Base-by-base conservation (phyloP, 371 early-diverging fungal species). In the Syncephalastrum sp. region DNA sequence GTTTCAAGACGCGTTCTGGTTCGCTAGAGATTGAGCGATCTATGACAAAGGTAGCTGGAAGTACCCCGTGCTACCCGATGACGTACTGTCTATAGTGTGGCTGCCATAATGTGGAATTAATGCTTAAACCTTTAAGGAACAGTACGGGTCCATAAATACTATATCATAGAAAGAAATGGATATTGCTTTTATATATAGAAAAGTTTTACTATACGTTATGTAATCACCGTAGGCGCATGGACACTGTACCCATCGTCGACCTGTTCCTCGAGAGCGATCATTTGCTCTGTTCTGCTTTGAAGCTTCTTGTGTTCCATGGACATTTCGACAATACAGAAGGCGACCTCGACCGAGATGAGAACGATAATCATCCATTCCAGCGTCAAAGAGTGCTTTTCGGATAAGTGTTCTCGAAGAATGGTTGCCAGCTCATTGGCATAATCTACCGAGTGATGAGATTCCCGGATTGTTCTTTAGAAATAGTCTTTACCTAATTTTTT, bases 291-390 rank as follows among this genome's bases (percentile, higher is more conserved):
- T 17, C 42, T 42, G 21, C 13, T n/a, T 8, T 41, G 51, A 5
- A 51, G 51, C 15, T 1, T 6, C 41, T 16, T 24, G 5, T 42
- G 41, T 42, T 52, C 52, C 4, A n/a, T 42, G 10, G 52, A 41
- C 14, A 29, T 19, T 10, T 52, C 38, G 42, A 41, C 10, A 3
- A 52, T 19, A 14, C 42, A 42, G 25, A 53, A 53, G 41, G 8
- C 42, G 17, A 53, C 53, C 27, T 53, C 53, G 5, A 53, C 53
- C 17, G 53, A 38, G 42, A 53, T 53, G 5, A 53, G 53, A 5
- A 53, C 41, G 41, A 53, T 53, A 38, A 53, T 53, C 53, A 53
- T 53, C 53, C 53, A 53, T 16, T 53, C 53, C 16, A 53, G n/a
- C 2, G 53, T 53, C 38, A 53, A 27, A 1, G 53, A 53, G 17